Conservation (phyloP, 2,329 filamentous ascomycete species). For the Microsporum ferrugineum region DNA sequence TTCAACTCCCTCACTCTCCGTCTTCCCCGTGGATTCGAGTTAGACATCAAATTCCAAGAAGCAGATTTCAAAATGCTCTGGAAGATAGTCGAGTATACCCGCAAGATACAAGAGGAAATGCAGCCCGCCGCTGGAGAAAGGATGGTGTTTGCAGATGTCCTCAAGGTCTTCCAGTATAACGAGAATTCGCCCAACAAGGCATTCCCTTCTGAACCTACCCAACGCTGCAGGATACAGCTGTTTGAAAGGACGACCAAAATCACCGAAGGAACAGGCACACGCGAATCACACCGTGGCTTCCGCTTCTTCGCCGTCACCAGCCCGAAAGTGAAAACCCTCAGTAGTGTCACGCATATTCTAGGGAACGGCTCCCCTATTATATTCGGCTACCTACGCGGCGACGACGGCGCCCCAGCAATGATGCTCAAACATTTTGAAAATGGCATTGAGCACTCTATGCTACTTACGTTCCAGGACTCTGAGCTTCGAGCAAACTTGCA, state of each 20-base stretch:
- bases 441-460: constrained; percentile 56
- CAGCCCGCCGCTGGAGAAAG: constrained; percentile 58
- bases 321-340: constrained; percentile 63
- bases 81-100: constrained; percentile 76
- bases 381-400: constrained; percentile 64
- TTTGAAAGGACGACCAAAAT: constrained; percentile 62
- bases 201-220: constrained; percentile 65
- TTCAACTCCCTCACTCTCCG: constrained; percentile 54
- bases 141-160: constrained; percentile 54
- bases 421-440: constrained; percentile 59
- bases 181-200: constrained; percentile 58
- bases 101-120: constrained; percentile 61
- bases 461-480: constrained; percentile 65
- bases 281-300: constrained; percentile 66
- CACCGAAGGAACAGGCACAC: constrained; percentile 59
- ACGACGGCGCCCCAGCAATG: constrained; percentile 57
- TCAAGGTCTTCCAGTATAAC: constrained; percentile 70
- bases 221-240: constrained; percentile 59
- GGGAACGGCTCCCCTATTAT: constrained; percentile 56
- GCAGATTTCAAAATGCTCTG: constrained; percentile 68
- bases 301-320: constrained; percentile 68
- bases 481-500: constrained; percentile 61
- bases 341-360: constrained; percentile 61
- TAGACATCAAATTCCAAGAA: constrained; percentile 60
- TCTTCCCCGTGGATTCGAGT: constrained; percentile 62